Evolutionary conservation across 495 filamentous ascomycete species (phyloP), one percentile per base, ranked within the genome.

Genomic region (Penicillium silybi): DNA sequence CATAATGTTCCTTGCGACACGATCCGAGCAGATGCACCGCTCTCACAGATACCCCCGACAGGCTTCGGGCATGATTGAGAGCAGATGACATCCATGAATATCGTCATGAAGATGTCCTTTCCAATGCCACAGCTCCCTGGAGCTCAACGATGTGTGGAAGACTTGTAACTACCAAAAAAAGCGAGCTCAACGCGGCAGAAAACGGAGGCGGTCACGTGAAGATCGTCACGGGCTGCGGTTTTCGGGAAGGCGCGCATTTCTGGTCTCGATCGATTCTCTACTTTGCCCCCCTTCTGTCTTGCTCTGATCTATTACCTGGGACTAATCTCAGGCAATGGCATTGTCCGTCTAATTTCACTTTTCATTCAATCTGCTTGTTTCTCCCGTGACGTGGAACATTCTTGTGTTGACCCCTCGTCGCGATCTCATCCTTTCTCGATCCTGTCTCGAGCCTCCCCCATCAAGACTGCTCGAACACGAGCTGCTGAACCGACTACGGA

Each of bases 1-100:
- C 16, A 51, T n/a, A 50, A 35, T 16, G 18, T 69, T 69, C 68
- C 66, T 69, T 65, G 38, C 39, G 57, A 45, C 60, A 64, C 40
- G 38, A 41, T 56, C 55, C 52, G 41, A 58, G 39, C 53, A 60
- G 50, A 38, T 66, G 67, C 48, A 58, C 56, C 56, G 68, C 58
- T 70, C 64, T 72, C 55, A 72, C 55, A 63, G 67, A 55, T 56
- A 66, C 58, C 65, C 69, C 63, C 66, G 64, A 68, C 66, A 67
- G 66, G 64, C 64, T 63, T 54, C 66, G 66, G 53, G 58, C 71
- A 73, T 74, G 65, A 65, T 67, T 73, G 56, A 64, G 61, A 60
- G 63, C 71, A 52, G 67, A 73, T 77, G 72, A 77, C 74, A 77
- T 77, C 72, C 74, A 77, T 77, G 67, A 74, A 75, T 56, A 61